Conservation (phyloP, 345 rosid genomes). For the Eucalyptus tenuipes region DNA sequence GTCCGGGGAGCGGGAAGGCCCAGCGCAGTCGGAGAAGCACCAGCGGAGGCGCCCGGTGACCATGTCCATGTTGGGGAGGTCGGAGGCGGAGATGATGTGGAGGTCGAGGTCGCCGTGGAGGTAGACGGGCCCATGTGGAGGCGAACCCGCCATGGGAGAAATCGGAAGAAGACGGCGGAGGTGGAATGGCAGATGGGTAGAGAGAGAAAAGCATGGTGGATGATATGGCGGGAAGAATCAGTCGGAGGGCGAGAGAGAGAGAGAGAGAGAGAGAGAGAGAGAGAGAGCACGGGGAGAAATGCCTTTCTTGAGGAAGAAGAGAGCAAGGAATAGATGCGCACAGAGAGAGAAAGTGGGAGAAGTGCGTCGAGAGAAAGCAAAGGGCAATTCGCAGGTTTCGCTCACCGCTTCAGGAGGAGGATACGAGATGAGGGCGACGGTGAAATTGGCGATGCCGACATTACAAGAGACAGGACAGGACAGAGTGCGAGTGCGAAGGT, state of each 20-base stretch:
- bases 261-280: not conserved
- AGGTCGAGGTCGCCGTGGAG: slow-evolving; percentile 84
- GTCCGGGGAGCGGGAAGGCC: slow-evolving; percentile 2
- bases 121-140: not conserved
- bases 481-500: not conserved
- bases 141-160: not conserved
- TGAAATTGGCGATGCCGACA: not conserved
- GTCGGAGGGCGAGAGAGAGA: not conserved
- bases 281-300: not conserved
- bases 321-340: not conserved
- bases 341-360: not conserved
- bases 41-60: slow-evolving; percentile 40
- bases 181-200: not conserved
- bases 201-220: not conserved
- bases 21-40: slow-evolving; percentile 22
- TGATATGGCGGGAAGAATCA: not conserved
- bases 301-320: not conserved
- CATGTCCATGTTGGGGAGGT: slow-evolving; percentile 66
- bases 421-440: not conserved
- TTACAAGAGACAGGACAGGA: not conserved
- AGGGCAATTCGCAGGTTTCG: not conserved
- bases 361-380: not conserved
- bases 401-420: not conserved
- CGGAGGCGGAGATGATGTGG: slow-evolving; percentile 42
- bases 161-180: not conserved